Percentiles rank a stretch among this genome's conserved stretches.
phyloP scores from a whole-genome alignment of 805 yeast species.

The Debaryomyces prosopidis region DNA sequence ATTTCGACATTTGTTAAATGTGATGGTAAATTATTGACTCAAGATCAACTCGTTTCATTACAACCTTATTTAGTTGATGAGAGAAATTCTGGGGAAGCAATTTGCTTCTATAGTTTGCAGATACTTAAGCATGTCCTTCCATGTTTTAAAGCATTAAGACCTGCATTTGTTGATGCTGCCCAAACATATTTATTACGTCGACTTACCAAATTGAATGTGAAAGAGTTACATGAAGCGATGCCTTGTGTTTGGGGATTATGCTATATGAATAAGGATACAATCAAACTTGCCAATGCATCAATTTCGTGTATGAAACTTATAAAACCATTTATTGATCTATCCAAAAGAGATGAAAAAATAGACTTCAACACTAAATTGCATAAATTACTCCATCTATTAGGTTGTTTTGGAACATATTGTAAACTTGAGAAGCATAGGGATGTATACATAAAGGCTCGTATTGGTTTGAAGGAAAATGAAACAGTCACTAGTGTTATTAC shows the following conservation, averaged over 20 bases:
- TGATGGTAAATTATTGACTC: slow-evolving; percentile 54
- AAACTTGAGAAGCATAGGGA: slow-evolving; percentile 50
- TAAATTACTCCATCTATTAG: slow-evolving; percentile 61
- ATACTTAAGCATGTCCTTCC: slow-evolving; percentile 55
- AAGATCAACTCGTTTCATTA: slow-evolving; percentile 65
- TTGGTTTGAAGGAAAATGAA: slow-evolving; percentile 52
- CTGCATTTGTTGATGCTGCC: slow-evolving; percentile 49
- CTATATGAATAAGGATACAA: slow-evolving; percentile 42
- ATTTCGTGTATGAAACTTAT: slow-evolving; percentile 57
- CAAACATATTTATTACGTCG: slow-evolving; percentile 53
- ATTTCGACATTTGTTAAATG: slow-evolving; percentile 58
- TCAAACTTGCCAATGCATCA: slow-evolving; percentile 60
- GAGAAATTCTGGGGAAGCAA: slow-evolving; percentile 33
- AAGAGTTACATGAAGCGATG: slow-evolving; percentile 71
- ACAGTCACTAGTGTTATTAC: slow-evolving; percentile 58
- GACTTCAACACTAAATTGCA: slow-evolving; percentile 47
- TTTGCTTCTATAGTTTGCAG: slow-evolving; percentile 51
- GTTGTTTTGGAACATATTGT: slow-evolving; percentile 72
- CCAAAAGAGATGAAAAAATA: slow-evolving; percentile 15
- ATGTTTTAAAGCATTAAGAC: slow-evolving; percentile 44
- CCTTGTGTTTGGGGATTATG: slow-evolving; percentile 67
- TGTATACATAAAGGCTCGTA: slow-evolving; percentile 35
- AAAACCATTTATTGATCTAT: slow-evolving; percentile 42
- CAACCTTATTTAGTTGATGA: slow-evolving; percentile 64
- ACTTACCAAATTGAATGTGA: slow-evolving; percentile 58